Conservation (phyloP, 2,329 filamentous ascomycete species). For the Penicillium hordei region DNA sequence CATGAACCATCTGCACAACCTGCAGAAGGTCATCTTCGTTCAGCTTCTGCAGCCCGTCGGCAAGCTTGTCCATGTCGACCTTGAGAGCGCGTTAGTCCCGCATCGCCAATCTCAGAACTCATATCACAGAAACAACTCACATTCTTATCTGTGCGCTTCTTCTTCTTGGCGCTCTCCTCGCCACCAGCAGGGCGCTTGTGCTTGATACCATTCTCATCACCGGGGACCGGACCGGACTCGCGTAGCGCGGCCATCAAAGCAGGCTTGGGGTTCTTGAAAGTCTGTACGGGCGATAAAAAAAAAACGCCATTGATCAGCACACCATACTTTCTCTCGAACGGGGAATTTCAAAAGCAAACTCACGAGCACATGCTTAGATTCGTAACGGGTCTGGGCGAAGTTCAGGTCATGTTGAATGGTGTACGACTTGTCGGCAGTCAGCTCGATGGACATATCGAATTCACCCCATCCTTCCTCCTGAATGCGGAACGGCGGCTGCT, state of each 20-base stretch:
- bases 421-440: constrained; percentile 85
- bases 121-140: constrained; percentile 36
- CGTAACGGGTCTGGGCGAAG: constrained; percentile 79
- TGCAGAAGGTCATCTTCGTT: constrained; percentile 90
- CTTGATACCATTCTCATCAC: constrained; percentile 64
- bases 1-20: constrained; percentile 96
- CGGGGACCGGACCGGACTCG: constrained; percentile 82
- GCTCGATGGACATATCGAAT: constrained; percentile 88
- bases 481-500: constrained; percentile 82
- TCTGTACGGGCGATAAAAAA: constrained; percentile 41
- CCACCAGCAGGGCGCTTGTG: constrained; percentile 59
- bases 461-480: constrained; percentile 97
- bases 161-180: constrained; percentile 71
- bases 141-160: constrained; percentile 65
- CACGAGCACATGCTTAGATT: constrained; percentile 73
- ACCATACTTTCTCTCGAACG: background rate
- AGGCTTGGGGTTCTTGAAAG: constrained; percentile 90
- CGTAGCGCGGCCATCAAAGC: constrained; percentile 75
- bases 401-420: constrained; percentile 85
- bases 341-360: constrained; percentile 29
- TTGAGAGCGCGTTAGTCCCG: constrained; percentile 25
- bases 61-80: constrained; percentile 94
- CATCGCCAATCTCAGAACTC: background rate
- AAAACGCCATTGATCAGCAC: background rate
- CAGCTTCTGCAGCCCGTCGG: constrained; percentile 84